Evolutionary conservation across 208 protist genomes (phyloP), one percentile per base, ranked within the genome.

Genomic region (Endotrypanum monterogeii): DNA sequence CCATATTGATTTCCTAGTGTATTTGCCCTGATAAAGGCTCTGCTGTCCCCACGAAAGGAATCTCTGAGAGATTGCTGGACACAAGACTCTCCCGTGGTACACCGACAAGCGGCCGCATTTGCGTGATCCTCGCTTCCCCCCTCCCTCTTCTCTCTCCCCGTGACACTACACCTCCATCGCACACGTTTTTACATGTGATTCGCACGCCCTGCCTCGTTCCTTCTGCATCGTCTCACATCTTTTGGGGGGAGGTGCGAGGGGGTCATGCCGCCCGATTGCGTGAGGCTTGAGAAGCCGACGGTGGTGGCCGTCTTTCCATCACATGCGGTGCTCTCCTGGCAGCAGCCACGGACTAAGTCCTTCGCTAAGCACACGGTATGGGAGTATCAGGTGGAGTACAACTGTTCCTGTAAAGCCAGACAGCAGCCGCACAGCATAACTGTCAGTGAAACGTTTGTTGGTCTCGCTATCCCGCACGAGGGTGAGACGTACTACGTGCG

Each of bases 351-450:
- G 35, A 66, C 14, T 2, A 67, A 30, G 3, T 12, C 71, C 23
- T 72, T 83, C 7, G 65, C 63, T 6, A 71, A 84, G 9, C 50
- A 71, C 46, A 72, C 78, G 0, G 73, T 50, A 44, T 94, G 90
- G 90, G 54, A 78, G 23, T 94, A 92, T 62, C 57, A 73, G 25
- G 70, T 92, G 1, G 87, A 92, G 78, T 92, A 89, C 81, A 83
- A 44, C 61, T 85, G 82, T 46, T 50, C 83, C 12, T 87, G 79
- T 44, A 30, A 56, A 18, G 65, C 62, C 14, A 69, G 69, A 37
- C 71, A 85, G 32, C 25, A 71, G 60, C 74, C 77, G 18, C 78
- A 65, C 57, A 37, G 57, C n/a, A 69, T 63, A 62, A 80, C 78
- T 28, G 84, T 80, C 28, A 50, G n/a, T 2, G 66, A 74, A 65